These are phyloP conservation scores for Stromatinia cepivora DNA, from an alignment of 2,329 filamentous ascomycete genomes.

Conservation along the genomic window DNA sequence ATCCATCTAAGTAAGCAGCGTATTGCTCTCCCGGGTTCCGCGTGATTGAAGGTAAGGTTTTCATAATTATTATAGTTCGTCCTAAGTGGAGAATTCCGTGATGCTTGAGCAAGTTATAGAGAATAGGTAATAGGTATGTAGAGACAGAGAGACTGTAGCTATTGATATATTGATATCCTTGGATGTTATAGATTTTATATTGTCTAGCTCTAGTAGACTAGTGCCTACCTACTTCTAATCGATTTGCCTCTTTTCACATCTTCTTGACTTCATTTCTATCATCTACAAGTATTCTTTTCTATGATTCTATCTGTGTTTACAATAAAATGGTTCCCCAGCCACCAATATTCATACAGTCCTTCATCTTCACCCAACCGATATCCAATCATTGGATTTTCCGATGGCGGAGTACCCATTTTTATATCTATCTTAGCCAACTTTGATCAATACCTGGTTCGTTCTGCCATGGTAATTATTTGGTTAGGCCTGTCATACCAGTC, in stretches of 20 bases:
- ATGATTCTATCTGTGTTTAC: background rate
- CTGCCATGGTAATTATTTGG: background rate
- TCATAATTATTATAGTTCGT: conserved; percentile 4
- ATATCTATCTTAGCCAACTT: conserved; percentile 2
- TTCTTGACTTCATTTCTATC: background rate
- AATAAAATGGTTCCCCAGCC: conserved; percentile 9
- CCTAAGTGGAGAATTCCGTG: background rate
- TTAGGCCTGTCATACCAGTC: background rate
- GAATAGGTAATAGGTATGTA: background rate
- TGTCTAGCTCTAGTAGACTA: background rate
- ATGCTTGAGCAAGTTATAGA: background rate
- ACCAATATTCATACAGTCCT: conserved; percentile 4
- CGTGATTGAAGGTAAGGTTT: background rate
- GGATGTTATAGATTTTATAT: no score
- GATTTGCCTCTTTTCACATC: background rate
- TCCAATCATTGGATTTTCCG: conserved; percentile 19
- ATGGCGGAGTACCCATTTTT: conserved; percentile 15
- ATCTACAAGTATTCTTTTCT: background rate
- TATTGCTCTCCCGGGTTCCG: background rate
- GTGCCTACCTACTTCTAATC: background rate
- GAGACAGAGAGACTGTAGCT: background rate
- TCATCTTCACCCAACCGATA: conserved; percentile 5
- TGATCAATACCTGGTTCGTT: background rate
- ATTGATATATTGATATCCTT: background rate
- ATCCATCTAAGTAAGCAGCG: background rate